A percentile compares a stretch with the other conserved stretches of the same genome.
phyloP scores from a whole-genome alignment of 441 rosid species.

The Erodium trifolium region DNA sequence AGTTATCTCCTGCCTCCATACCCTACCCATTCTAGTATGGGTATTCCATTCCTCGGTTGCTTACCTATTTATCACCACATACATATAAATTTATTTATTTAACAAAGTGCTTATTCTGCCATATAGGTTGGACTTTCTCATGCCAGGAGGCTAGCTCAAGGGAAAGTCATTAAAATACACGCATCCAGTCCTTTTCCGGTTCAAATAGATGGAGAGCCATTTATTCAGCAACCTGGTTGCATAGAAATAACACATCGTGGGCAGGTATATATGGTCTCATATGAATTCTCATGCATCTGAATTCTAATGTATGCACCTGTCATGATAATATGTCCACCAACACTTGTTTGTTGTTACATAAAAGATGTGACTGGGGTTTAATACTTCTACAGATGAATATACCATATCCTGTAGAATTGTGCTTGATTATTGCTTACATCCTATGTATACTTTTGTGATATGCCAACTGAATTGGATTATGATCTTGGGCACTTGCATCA shows the following conservation, averaged over 20 bases:
- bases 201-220: constrained; percentile 74
- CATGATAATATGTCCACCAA: background rate
- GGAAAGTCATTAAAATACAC: constrained; percentile 44
- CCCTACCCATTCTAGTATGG: background rate
- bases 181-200: constrained; percentile 54
- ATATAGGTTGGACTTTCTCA: constrained; percentile 57
- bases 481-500: background rate
- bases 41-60: background rate
- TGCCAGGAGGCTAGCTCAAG: constrained; percentile 64
- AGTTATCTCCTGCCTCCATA: background rate
- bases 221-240: constrained; percentile 61
- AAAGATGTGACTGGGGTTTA: background rate
- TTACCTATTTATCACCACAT: background rate
- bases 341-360: background rate
- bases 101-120: background rate
- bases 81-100: background rate
- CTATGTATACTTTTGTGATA: background rate
- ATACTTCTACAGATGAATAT: background rate
- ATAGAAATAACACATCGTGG: constrained; percentile 57
- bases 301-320: background rate
- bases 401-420: background rate
- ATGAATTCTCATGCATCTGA: background rate
- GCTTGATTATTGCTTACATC: background rate
- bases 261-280: constrained; percentile 32
- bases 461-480: background rate